Base-by-base conservation (phyloP, 208 protist genomes). In the Crithidia bombi region DNA sequence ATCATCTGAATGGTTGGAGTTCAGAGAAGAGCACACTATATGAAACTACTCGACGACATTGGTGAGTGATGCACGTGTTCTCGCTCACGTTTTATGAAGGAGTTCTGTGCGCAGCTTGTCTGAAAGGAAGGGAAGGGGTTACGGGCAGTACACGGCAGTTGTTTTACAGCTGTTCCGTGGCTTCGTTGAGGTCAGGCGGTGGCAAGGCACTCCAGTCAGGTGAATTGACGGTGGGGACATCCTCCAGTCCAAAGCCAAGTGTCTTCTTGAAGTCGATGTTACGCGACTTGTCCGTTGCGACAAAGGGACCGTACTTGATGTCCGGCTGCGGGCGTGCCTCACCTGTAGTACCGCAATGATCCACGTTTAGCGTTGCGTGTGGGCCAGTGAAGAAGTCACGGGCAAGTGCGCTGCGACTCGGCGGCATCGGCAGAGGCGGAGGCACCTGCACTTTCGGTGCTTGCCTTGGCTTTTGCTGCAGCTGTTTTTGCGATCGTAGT, bases 201-300 rank as follows among this genome's bases (percentile, higher is more conserved):
- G 35, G 56, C 25, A 62, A 38, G 1, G 56, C 10, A 12, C 12
- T 38, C 56, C 56, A 62, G 10, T n/a, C 36, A 10, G 56, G 56
- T n/a, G 56, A 62, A 3, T 15, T 3, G 21, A 49, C 33, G 23
- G 1, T 4, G 14, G 33, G 56, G 5, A 62, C 56, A 49, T 62
- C 56, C 25, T 33, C 35, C 56, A 62, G 25, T 35, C 36, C 33
- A 49, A 62, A 62, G 5, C 56, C 56, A 3, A 62, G 38, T 2
- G 15, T 21, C 23, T 46, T 47, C 25, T 62, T 41, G 23, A 62
- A 62, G 56, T 62, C 56, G 19, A 62, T 62, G 38, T 44, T 44
- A 30, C 38, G 56, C 5, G 56, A 62, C 38, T n/a, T 62, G 23
- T 62, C 56, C 3, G 56, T 62, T 3, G 56, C 56, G 11, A 62